Conservation (phyloP, 75 land plant genomes). For the Isoetes taiwanensis region DNA sequence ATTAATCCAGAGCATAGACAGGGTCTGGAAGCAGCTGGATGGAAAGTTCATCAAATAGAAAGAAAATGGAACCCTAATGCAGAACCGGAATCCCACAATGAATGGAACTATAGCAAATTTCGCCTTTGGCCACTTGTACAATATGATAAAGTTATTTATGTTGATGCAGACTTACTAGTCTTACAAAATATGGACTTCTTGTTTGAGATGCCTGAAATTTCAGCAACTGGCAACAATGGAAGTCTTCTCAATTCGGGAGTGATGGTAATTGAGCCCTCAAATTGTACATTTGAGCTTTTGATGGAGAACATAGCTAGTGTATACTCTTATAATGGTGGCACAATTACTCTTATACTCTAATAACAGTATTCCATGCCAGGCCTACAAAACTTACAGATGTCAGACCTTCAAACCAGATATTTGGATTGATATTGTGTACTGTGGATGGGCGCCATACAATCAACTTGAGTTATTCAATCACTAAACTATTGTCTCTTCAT, state of each 20-base stretch:
- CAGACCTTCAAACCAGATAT: too few relatives aligned
- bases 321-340: conserved; percentile 84
- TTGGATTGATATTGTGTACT: too few relatives aligned
- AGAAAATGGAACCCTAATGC: conserved; percentile 87
- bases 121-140: conserved; percentile 58
- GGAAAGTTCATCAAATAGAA: conserved; percentile 58
- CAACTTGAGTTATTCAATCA: too few relatives aligned
- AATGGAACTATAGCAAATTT: conserved; percentile 90
- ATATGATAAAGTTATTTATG: conserved; percentile 55
- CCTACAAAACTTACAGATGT: too few relatives aligned
- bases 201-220: conserved; percentile 53
- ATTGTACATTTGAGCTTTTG: conserved; percentile 52
- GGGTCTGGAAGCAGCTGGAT: conserved; percentile 70
- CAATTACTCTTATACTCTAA: not conserved
- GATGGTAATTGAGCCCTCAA: conserved; percentile 66
- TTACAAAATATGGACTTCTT: conserved; percentile 53
- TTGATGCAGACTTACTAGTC: conserved; percentile 55
- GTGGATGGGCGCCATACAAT: too few relatives aligned
- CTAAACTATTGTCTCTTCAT: too few relatives aligned
- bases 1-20: conserved; percentile 40
- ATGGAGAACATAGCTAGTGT: conserved; percentile 35
- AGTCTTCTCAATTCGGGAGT: conserved; percentile 63
- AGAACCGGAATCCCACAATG: conserved; percentile 61
- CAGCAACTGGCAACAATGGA: conserved; percentile 51
- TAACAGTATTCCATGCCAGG: too few relatives aligned